Evolutionary conservation across 495 filamentous ascomycete species (phyloP).

Genomic region (Corynascus novoguineensis): DNA sequence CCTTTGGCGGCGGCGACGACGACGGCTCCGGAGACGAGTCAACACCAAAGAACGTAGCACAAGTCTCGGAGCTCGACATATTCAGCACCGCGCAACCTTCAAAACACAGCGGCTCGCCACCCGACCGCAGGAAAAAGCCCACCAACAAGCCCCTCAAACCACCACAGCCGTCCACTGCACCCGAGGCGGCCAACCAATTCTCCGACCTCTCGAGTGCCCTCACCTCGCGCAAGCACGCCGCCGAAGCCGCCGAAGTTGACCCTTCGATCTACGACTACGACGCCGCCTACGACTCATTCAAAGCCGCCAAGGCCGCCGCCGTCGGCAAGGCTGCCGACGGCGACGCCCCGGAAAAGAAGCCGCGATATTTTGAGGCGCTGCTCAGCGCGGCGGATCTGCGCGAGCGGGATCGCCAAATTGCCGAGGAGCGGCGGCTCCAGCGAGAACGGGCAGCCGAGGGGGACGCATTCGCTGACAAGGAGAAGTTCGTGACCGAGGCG

Average conservation of each 20-base stretch:
- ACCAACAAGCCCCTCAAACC: conserved; percentile 34
- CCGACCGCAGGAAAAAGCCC: conserved; percentile 25
- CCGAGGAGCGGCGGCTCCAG: conserved; percentile 79
- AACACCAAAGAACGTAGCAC: conserved; percentile 8
- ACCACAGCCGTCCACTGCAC: conserved; percentile 1
- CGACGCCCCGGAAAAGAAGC: conserved; percentile 47
- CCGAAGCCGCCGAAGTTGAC: conserved; percentile 55
- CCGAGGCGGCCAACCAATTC: conserved; percentile 30
- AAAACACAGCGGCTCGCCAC: background rate
- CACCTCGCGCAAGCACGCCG: conserved; percentile 50
- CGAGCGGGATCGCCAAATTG: conserved; percentile 82
- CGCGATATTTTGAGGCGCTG: conserved; percentile 79
- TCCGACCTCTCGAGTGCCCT: conserved; percentile 52
- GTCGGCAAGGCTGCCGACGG: conserved; percentile 30
- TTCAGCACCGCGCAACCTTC: conserved; percentile 9
- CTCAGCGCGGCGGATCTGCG: conserved; percentile 76
- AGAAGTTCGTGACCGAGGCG: conserved; percentile 93
- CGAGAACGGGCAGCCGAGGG: conserved; percentile 89
- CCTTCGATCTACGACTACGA: conserved; percentile 74
- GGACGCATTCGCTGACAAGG: conserved; percentile 90
- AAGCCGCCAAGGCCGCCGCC: conserved; percentile 35
- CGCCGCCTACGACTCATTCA: conserved; percentile 61
- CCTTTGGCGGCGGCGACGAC: conserved; percentile 28
- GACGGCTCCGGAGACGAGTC: conserved; percentile 20
- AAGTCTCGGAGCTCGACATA: conserved; percentile 23